Base-by-base conservation (phyloP, 306 rosid genomes). In the Malus fusca region DNA sequence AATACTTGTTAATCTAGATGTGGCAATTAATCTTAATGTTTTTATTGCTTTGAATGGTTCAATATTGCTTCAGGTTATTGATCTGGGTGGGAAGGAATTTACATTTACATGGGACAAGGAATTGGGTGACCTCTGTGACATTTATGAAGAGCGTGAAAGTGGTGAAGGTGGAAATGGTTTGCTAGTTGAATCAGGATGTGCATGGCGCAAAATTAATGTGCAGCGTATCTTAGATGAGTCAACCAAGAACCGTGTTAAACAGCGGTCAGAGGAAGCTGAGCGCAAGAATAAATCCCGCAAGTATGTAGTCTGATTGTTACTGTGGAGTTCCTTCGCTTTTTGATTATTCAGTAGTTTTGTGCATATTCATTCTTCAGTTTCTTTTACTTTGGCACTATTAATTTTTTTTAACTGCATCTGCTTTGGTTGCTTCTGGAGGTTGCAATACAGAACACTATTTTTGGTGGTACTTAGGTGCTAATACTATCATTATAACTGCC, bases 191-290 rank as follows among this genome's bases (percentile, higher is more conserved):
- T 92, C 97, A 37, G 99, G 99, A 68, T 78, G 83, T 83, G 97
- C 97, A 58, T 92, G 99, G 99, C 94, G 99, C 68, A 95, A 92
- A 84, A 82, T 95, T 78, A 95, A 90, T 68, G 96, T 95, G 74
- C 97, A 89, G 60, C 96, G 99, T 67, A 80, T 85, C 77, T 90
- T 95, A 87, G 99, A 95, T 28, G 99, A 95, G 78, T 90, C 96
- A 40, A 84, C 90, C 28, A 83, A 77, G 70, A 92, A 88, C 78
- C 99, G 82, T 67, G 91, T 92, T 77, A 95, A 95, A 85, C 88
- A 66, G 92, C 86, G 84, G 79, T 90, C 97, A 42, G 93, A 87
- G 84, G 99, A 95, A 88, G 97, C 97, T 11, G 93, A 95, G n/a
- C 97, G 88, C 79, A 87, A 73, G 85, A 60, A 68, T 22, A 91